Evolutionary conservation across 345 rosid species (phyloP).

Genomic region (Camelina sativa): DNA sequence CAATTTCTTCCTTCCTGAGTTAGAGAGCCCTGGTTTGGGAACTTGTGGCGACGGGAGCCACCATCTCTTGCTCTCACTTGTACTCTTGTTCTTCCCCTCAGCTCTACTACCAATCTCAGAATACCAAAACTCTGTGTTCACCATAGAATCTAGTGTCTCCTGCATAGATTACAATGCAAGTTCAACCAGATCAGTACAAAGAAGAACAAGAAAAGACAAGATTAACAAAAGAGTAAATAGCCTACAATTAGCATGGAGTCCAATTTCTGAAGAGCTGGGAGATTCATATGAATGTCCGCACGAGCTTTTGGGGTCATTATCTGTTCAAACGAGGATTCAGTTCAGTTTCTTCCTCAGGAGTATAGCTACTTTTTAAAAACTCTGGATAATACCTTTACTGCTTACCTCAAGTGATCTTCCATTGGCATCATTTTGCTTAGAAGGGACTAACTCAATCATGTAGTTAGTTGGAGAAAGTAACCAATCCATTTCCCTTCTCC

Average conservation of each 20-base stretch:
- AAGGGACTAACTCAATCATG: slow-evolving; percentile 96
- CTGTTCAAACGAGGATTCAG: slow-evolving; percentile 53
- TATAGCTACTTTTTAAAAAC: not conserved
- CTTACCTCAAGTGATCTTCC: slow-evolving; percentile 84
- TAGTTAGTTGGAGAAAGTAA: slow-evolving; percentile 88
- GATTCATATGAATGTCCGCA: slow-evolving; percentile 90
- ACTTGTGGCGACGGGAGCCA: slow-evolving; percentile 97
- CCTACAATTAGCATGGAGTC: slow-evolving; percentile 94
- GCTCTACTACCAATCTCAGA: slow-evolving; percentile 79
- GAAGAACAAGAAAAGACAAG: not conserved
- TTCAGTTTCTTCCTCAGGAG: slow-evolving; percentile 31
- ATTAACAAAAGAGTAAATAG: not conserved
- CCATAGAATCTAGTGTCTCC: slow-evolving; percentile 91
- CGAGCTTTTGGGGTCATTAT: slow-evolving; percentile 95
- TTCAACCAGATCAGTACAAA: not conserved
- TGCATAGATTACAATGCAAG: slow-evolving; percentile 42
- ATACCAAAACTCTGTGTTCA: slow-evolving; percentile 88
- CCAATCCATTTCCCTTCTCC: slow-evolving; percentile 97
- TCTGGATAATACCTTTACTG: not conserved
- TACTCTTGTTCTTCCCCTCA: slow-evolving; percentile 72
- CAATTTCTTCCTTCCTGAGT: slow-evolving; percentile 66
- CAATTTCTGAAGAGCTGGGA: slow-evolving; percentile 91
- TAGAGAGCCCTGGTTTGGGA: slow-evolving; percentile 80
- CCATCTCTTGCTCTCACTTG: slow-evolving; percentile 85
- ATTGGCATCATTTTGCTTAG: slow-evolving; percentile 82